These are phyloP conservation scores for Dictyostelium purpureum DNA, from an alignment of 78 protist species.

Conservation along the genomic window DNA sequence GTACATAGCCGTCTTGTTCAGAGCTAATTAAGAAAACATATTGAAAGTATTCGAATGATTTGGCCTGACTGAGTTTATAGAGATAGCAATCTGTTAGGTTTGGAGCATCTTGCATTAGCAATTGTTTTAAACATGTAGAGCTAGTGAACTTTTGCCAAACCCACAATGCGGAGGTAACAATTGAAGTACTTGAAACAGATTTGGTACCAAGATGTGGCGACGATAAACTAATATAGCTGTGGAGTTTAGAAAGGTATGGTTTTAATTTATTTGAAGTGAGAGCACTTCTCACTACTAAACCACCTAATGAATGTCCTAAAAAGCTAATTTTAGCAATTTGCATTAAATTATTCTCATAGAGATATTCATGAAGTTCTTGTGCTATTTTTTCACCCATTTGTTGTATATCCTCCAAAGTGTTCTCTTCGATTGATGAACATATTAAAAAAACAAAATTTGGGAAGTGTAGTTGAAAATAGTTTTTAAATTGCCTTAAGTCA, in stretches of 20 bases:
- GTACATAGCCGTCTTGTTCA: conserved; percentile 78
- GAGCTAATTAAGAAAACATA: conserved; percentile 53
- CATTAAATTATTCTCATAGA: conserved; percentile 24
- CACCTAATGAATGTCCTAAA: conserved; percentile 85
- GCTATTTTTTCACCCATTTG: conserved; percentile 78
- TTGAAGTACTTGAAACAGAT: neutral
- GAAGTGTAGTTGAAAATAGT: conserved; percentile 49
- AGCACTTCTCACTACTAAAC: conserved; percentile 82
- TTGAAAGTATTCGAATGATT: conserved; percentile 55
- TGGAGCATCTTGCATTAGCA: conserved; percentile 67
- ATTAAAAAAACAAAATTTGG: conserved; percentile 53
- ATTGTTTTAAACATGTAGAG: conserved; percentile 68
- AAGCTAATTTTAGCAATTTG: conserved; percentile 60
- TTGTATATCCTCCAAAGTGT: conserved; percentile 73
- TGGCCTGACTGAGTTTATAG: conserved; percentile 5
- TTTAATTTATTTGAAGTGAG: conserved; percentile 29
- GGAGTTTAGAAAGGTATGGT: conserved; percentile 14
- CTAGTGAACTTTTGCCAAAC: conserved; percentile 71
- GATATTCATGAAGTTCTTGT: conserved; percentile 28
- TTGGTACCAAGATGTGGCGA: conserved; percentile 79
- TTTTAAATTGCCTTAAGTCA: conserved; percentile 72
- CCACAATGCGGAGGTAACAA: conserved; percentile 82
- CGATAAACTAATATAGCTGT: conserved; percentile 73
- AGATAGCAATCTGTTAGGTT: conserved; percentile 30
- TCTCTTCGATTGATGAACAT: conserved; percentile 59